Evolutionary conservation across 2,329 filamentous ascomycete genomes (phyloP).

Genomic region (Monascus ruber): DNA sequence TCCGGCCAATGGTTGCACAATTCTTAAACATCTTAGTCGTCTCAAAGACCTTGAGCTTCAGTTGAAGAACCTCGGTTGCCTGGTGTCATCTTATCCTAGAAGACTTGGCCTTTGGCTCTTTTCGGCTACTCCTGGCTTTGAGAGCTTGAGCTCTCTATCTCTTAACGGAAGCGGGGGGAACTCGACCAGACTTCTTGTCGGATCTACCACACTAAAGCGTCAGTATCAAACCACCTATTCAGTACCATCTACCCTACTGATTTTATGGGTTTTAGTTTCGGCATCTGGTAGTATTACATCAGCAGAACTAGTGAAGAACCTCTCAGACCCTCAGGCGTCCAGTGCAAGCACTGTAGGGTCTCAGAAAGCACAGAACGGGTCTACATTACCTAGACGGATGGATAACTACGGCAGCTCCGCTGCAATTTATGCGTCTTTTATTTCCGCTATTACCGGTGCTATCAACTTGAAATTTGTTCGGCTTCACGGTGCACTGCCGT

Average conservation of each 20-base stretch:
- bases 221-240: constrained; percentile 1
- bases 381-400: constrained; percentile 14
- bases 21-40: constrained; percentile 27
- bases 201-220: constrained; percentile 24
- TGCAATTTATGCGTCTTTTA: constrained; percentile 29
- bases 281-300: constrained; percentile 25
- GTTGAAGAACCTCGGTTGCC: constrained; percentile 24
- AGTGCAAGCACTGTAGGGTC: constrained; percentile 9
- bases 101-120: constrained; percentile 31
- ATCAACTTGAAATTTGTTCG: constrained; percentile 26
- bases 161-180: constrained; percentile 13
- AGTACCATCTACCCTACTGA: constrained; percentile 1
- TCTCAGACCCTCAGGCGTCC: constrained; percentile 19
- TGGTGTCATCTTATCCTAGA: constrained; percentile 27
- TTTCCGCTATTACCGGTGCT: constrained; percentile 27
- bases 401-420: constrained; percentile 21
- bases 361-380: constrained; percentile 13
- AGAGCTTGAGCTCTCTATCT: constrained; percentile 19
- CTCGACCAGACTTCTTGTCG: constrained; percentile 19
- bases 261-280: constrained; percentile 13
- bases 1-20: constrained; percentile 25
- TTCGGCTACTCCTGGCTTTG: constrained; percentile 27
- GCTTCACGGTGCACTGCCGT: constrained; percentile 24
- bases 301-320: constrained; percentile 24
- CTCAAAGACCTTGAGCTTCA: constrained; percentile 28